phyloP scores from a whole-genome alignment of 2,329 filamentous ascomycete genomes.

The Aspergillus cejpii region DNA sequence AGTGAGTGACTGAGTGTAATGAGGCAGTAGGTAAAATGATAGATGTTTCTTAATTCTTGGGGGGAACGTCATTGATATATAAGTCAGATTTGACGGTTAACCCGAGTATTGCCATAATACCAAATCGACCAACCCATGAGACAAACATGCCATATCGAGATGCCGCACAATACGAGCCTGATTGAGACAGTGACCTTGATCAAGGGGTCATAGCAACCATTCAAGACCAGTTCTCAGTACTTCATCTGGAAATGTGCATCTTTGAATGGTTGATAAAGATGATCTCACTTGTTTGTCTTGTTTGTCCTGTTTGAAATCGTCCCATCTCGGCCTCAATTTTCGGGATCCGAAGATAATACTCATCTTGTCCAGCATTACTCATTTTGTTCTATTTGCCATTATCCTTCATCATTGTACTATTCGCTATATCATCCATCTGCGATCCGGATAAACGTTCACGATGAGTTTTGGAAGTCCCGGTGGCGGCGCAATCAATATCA shows the following conservation, averaged over 20 bases:
- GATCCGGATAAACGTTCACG: background rate
- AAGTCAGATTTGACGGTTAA: background rate
- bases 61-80: constrained; percentile 8
- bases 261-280: background rate
- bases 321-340: constrained; percentile 3
- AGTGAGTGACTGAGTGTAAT: background rate
- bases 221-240: background rate
- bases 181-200: background rate
- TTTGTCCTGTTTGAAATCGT: constrained; percentile 29
- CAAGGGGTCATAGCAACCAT: background rate
- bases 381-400: background rate
- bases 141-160: background rate
- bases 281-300: constrained; percentile 13
- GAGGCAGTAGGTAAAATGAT: too few relatives aligned
- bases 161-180: background rate
- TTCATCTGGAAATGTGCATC: background rate
- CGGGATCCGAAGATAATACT: background rate
- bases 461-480: constrained; percentile 65
- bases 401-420: background rate
- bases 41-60: background rate
- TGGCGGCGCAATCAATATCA: constrained; percentile 55
- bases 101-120: background rate
- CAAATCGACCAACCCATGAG: background rate
- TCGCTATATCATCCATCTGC: background rate
- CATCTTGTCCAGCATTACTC: background rate